Conservation (phyloP, 2,329 filamentous ascomycete species). For the Calonectria hawksworthii region DNA sequence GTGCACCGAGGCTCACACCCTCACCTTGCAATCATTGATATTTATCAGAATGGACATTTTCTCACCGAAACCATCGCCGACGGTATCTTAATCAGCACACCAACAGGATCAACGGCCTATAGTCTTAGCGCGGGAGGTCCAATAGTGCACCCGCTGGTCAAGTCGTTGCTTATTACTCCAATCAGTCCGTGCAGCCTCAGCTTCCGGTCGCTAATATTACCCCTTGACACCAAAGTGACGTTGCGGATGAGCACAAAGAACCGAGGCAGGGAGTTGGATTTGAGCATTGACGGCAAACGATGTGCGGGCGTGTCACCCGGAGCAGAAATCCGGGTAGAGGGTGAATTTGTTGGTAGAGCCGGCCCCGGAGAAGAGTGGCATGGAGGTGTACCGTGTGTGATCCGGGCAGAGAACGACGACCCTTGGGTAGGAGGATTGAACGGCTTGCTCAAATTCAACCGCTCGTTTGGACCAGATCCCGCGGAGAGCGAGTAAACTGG, state of each 20-base stretch:
- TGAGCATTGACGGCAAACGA: slow-evolving; percentile 83
- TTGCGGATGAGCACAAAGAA: slow-evolving; percentile 87
- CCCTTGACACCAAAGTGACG: slow-evolving; percentile 86
- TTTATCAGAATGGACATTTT: slow-evolving; percentile 90
- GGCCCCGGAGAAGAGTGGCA: slow-evolving; percentile 66
- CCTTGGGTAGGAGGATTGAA: slow-evolving; percentile 98
- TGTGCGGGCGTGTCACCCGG: slow-evolving; percentile 78
- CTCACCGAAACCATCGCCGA: slow-evolving; percentile 95
- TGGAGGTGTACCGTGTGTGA: slow-evolving; percentile 93
- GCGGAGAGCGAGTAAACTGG: slow-evolving; percentile 46
- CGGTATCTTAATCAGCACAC: slow-evolving; percentile 93
- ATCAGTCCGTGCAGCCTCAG: slow-evolving; percentile 94
- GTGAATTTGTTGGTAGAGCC: slow-evolving; percentile 77
- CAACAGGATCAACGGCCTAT: slow-evolving; percentile 96
- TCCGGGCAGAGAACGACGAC: slow-evolving; percentile 83
- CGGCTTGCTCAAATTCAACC: slow-evolving; percentile 95
- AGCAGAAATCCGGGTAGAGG: slow-evolving; percentile 89
- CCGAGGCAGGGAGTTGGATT: slow-evolving; percentile 80
- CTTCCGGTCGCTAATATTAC: slow-evolving; percentile 91
- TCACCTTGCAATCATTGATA: slow-evolving; percentile 91
- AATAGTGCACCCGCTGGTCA: slow-evolving; percentile 94
- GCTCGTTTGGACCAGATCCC: slow-evolving; percentile 81
- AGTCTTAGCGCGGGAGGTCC: slow-evolving; percentile 92
- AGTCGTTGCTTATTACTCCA: slow-evolving; percentile 89
- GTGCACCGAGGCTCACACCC: slow-evolving; percentile 92